Base-by-base conservation (phyloP, 805 yeast genomes). In the Jamesozyma lodderae region DNA sequence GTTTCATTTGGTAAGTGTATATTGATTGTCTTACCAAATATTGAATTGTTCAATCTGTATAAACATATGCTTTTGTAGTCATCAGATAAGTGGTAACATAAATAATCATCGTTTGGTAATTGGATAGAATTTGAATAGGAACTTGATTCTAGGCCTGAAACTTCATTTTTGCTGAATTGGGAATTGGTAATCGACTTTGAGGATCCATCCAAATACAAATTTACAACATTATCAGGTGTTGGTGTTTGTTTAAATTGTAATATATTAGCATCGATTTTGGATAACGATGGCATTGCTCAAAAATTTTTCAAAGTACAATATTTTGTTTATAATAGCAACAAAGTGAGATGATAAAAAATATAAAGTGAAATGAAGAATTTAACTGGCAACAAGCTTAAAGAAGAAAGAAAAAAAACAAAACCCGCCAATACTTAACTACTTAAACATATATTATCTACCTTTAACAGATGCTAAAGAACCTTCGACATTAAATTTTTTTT, bases 181-280 rank as follows among this genome's bases (percentile, higher is more conserved):
- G 21, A 37, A 18, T 33, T 19, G n/a, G n/a, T n/a, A 11, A 31
- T 29, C 17, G 25, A 2, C 18, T 21, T 27, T 10, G 33, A 17
- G n/a, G 25, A 31, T 6, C 37, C 36, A 21, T 44, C 46, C 24
- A 55, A 28, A 29, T 41, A 41, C 21, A 57, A 41, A 33, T 49
- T 42, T 15, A 52, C 36, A 6, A 38, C 38, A 32, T 47, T 49
- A 29, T 45, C 40, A 19, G 40, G 30, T 14, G 31, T 36, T 6
- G 38, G 27, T 19, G 33, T 31, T 21, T 40, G 36, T n/a, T 39
- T 34, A 31, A 47, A 47, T 32, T 52, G 53, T 14, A 49, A 47
- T 14, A 55, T 33, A 40, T 51, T 44, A 4, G 47, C 51, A 42
- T 55, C 62, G 30, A 57, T 38, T 36, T 52, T 56, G 6, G 60